Evolutionary conservation across 2,329 filamentous ascomycete species (phyloP), one percentile per base, ranked within the genome.

Genomic region (Paramyrothecium sp.): DNA sequence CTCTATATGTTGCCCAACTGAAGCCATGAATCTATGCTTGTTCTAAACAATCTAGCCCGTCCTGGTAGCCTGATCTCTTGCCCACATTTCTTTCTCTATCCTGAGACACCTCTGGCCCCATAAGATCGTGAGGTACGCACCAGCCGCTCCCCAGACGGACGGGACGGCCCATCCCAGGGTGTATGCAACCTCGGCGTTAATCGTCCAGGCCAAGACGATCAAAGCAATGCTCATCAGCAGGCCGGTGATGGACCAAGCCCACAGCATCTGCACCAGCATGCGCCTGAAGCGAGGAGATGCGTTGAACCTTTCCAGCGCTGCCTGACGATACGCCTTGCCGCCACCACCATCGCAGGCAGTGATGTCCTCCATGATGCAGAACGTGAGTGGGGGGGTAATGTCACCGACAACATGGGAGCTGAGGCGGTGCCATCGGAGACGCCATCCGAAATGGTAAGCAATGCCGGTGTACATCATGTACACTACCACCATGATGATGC

Each of bases 291-390:
- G 41, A 2, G 65, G 63, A 52, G 62, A 65, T 2, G 64, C 63
- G 53, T 62, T 63, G 50, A 65, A 68, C 54, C 66, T 58, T 3
- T 60, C 66, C 30, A 65, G 58, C 48, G 59, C 58, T 1, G 61
- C 63, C 46, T 65, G 58, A 26, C 66, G 60, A 34, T 65, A 68
- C 1, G 58, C 56, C 44, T 53, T 59, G 11, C 58, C 58, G 7
- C 81, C 83, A 7, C 76, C 81, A n/a, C 83, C 84, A 63, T 87
- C 84, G 7, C 87, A 84, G 2, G 81, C 82, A 10, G 86, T 78
- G 30, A 87, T 78, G 61, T 88, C 84, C 69, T 87, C 84, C 33
- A 86, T 79, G 30, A 87, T 72, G 23, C 82, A 84, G 58, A 84
- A 83, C 4, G 86, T 74, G 12, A 81, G 77, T 2, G 84, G 85